Conservation (phyloP, 2,329 filamentous ascomycete genomes). For the Cladosporium cucumerinum region DNA sequence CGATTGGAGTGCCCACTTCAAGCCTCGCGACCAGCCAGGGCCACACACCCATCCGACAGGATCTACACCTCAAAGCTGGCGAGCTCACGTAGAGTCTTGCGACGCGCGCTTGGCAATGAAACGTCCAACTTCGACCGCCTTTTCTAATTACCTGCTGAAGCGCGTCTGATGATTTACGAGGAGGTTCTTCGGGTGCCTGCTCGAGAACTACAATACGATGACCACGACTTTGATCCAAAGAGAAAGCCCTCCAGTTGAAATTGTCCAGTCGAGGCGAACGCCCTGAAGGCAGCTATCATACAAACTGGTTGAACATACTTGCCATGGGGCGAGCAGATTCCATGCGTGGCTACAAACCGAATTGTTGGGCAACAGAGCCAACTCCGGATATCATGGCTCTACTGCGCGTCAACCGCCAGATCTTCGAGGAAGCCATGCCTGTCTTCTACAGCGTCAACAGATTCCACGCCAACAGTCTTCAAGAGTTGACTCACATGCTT, state of each 20-base stretch:
- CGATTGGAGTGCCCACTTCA: too few species aligned
- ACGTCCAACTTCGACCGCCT: not conserved
- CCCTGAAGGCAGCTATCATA: not conserved
- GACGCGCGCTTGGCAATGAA: not conserved
- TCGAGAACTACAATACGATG: not conserved
- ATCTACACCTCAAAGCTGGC: not conserved
- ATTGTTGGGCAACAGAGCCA: not conserved
- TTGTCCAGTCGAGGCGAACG: not conserved
- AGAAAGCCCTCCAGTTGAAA: not conserved
- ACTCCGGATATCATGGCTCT: slow-evolving; percentile 17
- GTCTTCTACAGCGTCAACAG: slow-evolving; percentile 22
- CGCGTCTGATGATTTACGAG: not conserved
- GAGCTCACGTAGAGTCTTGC: not conserved
- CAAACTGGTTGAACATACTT: not conserved
- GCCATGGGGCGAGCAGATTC: not conserved
- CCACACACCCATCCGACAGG: too few species aligned
- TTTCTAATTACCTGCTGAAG: not conserved
- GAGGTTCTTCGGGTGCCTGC: not conserved
- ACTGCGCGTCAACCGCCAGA: slow-evolving; percentile 24
- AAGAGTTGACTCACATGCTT: not conserved
- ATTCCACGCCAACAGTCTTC: slow-evolving; percentile 2
- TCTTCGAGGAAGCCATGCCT: slow-evolving; percentile 20
- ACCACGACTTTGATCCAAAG: not conserved
- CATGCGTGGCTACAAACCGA: not conserved
- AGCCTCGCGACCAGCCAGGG: too few species aligned